phyloP scores from a whole-genome alignment of 2,329 filamentous ascomycete species.

The Phialophora chinensis region DNA sequence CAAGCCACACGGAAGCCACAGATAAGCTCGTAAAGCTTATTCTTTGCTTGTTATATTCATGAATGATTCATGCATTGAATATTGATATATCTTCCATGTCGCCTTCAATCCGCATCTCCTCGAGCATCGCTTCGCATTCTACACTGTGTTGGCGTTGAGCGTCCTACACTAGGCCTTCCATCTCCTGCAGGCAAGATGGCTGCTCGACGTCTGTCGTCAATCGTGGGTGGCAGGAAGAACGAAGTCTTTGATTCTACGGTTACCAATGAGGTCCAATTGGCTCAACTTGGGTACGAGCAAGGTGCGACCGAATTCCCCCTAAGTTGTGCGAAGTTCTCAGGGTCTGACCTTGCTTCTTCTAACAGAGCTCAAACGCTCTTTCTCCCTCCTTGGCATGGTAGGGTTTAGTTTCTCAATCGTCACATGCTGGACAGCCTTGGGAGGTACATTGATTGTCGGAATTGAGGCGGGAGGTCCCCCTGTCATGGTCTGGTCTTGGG shows the following conservation, averaged over 20 bases:
- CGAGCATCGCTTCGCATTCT: neutral
- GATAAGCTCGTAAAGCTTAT: conserved; percentile 21
- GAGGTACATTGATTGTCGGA: conserved; percentile 62
- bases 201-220: conserved; percentile 26
- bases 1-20: neutral
- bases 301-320: conserved; percentile 36
- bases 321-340: neutral
- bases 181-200: conserved; percentile 15
- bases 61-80: conserved; percentile 12
- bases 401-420: conserved; percentile 66
- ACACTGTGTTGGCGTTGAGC: neutral
- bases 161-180: neutral
- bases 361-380: conserved; percentile 62
- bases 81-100: conserved; percentile 2
- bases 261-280: conserved; percentile 47
- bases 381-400: conserved; percentile 63
- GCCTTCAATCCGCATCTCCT: neutral
- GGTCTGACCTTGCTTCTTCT: conserved; percentile 4
- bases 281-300: conserved; percentile 49
- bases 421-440: conserved; percentile 64
- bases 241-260: conserved; percentile 25
- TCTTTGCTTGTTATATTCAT: conserved; percentile 7
- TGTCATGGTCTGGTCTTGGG: conserved; percentile 65
- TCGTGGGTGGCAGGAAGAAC: conserved; percentile 26
- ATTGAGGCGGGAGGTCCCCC: conserved; percentile 62